Conservation (phyloP, 106 monocot genomes). For the Iris macrosiphon region DNA sequence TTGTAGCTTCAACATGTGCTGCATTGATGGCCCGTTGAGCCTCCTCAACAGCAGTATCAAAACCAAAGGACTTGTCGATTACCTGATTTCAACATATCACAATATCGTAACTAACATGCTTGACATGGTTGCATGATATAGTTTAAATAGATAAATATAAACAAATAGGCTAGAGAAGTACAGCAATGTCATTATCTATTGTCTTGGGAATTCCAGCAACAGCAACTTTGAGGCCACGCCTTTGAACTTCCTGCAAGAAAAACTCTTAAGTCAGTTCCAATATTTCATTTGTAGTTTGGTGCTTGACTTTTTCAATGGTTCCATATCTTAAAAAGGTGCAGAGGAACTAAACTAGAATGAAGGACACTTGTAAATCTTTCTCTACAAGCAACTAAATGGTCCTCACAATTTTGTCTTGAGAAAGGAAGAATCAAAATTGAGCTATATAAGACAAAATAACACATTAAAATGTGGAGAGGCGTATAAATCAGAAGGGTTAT, state of each 20-base stretch:
- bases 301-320: not conserved
- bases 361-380: too few species aligned
- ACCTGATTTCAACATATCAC: slow-evolving; percentile 21
- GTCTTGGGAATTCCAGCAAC: slow-evolving; percentile 76
- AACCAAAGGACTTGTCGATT: slow-evolving; percentile 62
- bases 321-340: too few species aligned
- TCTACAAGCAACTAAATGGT: too few species aligned
- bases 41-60: slow-evolving; percentile 65
- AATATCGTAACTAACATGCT: too few species aligned
- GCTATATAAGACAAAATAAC: too few species aligned
- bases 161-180: slow-evolving; percentile 16
- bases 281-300: not conserved
- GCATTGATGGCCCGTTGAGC: slow-evolving; percentile 65
- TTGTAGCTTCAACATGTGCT: slow-evolving; percentile 56
- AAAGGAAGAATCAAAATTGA: too few species aligned
- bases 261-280: not conserved
- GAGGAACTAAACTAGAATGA: too few species aligned
- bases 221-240: slow-evolving; percentile 55
- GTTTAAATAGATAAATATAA: not conserved
- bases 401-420: too few species aligned
- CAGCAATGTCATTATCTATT: slow-evolving; percentile 73
- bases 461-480: too few species aligned
- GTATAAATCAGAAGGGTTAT: too few species aligned
- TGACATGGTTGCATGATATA: too few species aligned
- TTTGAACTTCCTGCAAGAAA: slow-evolving; percentile 42